phyloP scores from a whole-genome alignment of 1,284 basidiomycete genomes.

The Malassezia cuniculi region DNA sequence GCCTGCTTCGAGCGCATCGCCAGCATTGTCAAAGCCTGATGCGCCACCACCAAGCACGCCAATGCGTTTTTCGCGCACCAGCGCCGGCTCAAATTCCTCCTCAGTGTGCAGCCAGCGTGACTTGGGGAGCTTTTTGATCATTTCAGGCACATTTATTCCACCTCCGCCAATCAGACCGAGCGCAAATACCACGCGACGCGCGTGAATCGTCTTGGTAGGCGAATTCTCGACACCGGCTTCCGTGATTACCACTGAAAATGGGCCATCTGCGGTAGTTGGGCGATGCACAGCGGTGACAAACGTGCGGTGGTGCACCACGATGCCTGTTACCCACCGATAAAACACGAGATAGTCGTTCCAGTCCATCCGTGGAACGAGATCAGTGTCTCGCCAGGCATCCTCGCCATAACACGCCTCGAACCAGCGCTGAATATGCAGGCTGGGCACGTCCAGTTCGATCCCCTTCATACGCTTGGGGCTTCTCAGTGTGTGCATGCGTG shows the following conservation, averaged over 20 bases:
- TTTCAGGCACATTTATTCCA: background rate
- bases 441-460: constrained; percentile 8
- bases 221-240: background rate
- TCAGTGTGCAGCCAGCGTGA: constrained; percentile 6
- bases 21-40: constrained; percentile 11
- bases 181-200: constrained; percentile 5
- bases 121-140: background rate
- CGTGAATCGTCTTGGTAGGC: background rate
- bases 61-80: constrained; percentile 1
- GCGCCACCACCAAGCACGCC: constrained; percentile 8
- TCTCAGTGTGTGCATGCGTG: constrained; percentile 8
- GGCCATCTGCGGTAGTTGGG: constrained; percentile 1
- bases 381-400: constrained; percentile 5
- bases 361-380: constrained; percentile 7
- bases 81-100: constrained; percentile 5
- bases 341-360: constrained; percentile 10
- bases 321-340: constrained; percentile 5
- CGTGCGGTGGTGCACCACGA: constrained; percentile 1
- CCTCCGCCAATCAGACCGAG: constrained; percentile 7
- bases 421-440: constrained; percentile 9
- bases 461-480: constrained; percentile 10
- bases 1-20: constrained; percentile 3
- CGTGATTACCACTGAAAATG: constrained; percentile 1
- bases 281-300: constrained; percentile 3
- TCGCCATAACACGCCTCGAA: constrained; percentile 10